Percentiles rank a stretch among this genome's conserved stretches.
Conservation (phyloP, 306 rosid species). For the Prunus mira region DNA sequence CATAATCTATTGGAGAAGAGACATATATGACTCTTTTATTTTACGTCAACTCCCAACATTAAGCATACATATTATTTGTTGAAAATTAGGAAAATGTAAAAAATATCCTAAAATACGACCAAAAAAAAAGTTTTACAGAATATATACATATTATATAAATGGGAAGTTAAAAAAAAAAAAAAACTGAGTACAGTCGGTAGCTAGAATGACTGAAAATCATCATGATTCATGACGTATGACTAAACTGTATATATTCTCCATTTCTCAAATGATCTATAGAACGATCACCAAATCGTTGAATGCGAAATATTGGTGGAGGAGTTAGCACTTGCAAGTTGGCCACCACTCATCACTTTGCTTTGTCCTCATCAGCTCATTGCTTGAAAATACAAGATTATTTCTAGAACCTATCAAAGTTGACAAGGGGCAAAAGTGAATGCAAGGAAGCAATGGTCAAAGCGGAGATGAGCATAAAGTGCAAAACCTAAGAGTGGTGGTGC, state of each 20-base stretch:
- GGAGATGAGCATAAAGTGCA: slow-evolving; percentile 21
- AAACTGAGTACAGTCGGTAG: too few species aligned
- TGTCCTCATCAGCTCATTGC: not conserved
- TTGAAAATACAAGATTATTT: not conserved
- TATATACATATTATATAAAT: too few species aligned
- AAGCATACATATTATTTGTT: too few species aligned
- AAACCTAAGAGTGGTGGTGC: slow-evolving; percentile 10
- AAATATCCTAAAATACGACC: too few species aligned
- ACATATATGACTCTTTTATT: not conserved
- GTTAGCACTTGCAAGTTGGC: slow-evolving; percentile 4
- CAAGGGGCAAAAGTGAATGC: not conserved
- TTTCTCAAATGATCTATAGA: not conserved
- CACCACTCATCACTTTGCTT: slow-evolving; percentile 35
- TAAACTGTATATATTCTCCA: not conserved
- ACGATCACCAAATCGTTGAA: slow-evolving; percentile 27
- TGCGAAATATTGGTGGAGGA: slow-evolving; percentile 13
- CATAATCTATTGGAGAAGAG: not conserved
- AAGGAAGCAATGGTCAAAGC: slow-evolving; percentile 9
- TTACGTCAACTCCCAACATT: too few species aligned
- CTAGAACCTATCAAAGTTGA: not conserved
- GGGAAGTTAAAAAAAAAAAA: too few species aligned
- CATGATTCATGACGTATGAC: not conserved
- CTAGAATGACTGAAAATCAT: too few species aligned
- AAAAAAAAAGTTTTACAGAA: too few species aligned
- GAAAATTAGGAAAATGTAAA: too few species aligned